Evolutionary conservation across 2,329 filamentous ascomycete species (phyloP), one percentile per base, ranked within the genome.

Genomic region (Pseudogymnoascus sp.): DNA sequence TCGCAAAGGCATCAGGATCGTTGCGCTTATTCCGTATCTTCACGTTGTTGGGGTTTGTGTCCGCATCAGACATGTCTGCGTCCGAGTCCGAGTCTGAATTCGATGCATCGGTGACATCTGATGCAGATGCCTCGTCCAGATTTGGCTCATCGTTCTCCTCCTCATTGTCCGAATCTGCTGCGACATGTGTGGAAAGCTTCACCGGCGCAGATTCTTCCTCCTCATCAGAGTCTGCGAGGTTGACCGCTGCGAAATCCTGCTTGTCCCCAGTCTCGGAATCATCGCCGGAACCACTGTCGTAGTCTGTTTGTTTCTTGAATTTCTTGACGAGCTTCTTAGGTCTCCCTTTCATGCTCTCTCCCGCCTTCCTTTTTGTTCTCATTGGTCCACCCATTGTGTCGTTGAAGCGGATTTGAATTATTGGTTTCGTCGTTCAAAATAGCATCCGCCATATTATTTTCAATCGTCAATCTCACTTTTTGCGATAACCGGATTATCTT

Each of bases 1-100:
- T 96, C 23, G 93, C 91, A 75, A 99, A 97, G 61, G 91, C 92
- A 67, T 83, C 80, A 2, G 94, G 92, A 75, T 99, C 93, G 77
- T 96, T 96, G 72, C 92, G 88, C 77, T 97, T 97, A 71, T 85
- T 89, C 38, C 72, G 72, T 66, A 77, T 74, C 44, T 73, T 72
- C 60, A 77, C 76, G 63, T 72, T 73, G 56, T 75, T 75, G 60
- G 75, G 74, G 40, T 76, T 76, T 18, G 79, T 77, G 11, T 78
- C 77, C 25, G 73, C 73, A 6, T 73, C 74, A 2, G 75, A 72
- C 25, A 71, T 73, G 12, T 71, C 72, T 14, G 71, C 68, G 18
- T 67, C 67, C 23, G 44, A 60, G 56, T 60, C 56, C 12, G 56
- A 60, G 35, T 62, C 62, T 37, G 56, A 60, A 10, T 62, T 63